A percentile compares a stretch with the other conserved stretches of the same genome.
Conservation (phyloP, 768 basidiomycete species). For the Rhizopogon vulgaris region DNA sequence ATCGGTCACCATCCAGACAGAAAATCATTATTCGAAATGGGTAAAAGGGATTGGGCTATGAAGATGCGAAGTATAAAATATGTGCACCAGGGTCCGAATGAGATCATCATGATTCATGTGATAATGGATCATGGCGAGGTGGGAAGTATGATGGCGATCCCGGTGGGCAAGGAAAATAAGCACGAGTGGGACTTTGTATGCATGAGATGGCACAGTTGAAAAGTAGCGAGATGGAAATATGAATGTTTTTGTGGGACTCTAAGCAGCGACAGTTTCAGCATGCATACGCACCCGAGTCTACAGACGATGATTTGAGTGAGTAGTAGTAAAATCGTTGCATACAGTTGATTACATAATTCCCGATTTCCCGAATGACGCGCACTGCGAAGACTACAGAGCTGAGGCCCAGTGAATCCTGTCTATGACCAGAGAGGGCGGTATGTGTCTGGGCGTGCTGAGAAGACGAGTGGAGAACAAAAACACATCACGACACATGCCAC, state of each 20-base stretch:
- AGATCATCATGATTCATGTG: no score
- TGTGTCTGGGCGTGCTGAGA: background rate
- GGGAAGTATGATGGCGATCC: constrained; percentile 30
- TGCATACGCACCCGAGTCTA: constrained; percentile 40
- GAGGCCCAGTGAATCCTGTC: constrained; percentile 28
- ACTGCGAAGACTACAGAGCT: constrained; percentile 50
- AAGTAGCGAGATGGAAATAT: constrained; percentile 42
- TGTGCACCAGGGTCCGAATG: no score
- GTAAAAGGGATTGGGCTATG: no score
- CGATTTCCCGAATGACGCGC: constrained; percentile 52
- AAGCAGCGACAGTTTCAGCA: background rate
- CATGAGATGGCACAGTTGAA: constrained; percentile 1
- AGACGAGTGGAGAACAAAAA: background rate
- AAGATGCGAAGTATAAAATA: no score
- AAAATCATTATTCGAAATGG: no score
- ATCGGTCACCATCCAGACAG: constrained; percentile 18
- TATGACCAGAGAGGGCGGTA: background rate
- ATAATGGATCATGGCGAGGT: no score
- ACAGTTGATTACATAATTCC: no score
- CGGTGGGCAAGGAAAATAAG: constrained; percentile 51
- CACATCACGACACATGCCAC: background rate
- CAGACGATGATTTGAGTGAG: constrained; percentile 40
- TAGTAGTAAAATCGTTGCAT: constrained; percentile 42
- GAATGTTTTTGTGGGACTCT: constrained; percentile 19
- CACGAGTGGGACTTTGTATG: constrained; percentile 33